phyloP scores from a whole-genome alignment of 1,284 basidiomycete genomes.

The Laetiporus sulphureus region DNA sequence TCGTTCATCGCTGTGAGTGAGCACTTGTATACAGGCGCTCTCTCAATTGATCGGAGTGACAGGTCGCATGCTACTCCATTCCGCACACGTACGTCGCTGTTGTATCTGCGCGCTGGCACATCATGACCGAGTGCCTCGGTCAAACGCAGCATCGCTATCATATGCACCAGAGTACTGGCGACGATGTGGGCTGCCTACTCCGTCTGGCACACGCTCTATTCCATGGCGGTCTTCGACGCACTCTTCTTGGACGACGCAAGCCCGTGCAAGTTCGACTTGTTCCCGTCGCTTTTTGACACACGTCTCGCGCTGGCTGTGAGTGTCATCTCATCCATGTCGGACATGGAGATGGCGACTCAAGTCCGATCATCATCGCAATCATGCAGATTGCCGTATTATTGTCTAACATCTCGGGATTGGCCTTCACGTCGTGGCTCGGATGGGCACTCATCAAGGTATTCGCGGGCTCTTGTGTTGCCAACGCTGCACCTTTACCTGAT shows the following conservation, averaged over 20 bases:
- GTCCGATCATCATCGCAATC: too few relatives aligned
- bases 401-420: background rate
- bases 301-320: background rate
- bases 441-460: background rate
- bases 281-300: background rate
- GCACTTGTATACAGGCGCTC: too few relatives aligned
- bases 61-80: background rate
- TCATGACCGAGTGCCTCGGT: too few relatives aligned
- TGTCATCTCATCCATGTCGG: background rate
- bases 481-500: background rate
- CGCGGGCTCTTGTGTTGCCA: too few relatives aligned
- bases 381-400: background rate
- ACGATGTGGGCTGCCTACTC: background rate
- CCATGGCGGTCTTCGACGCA: background rate
- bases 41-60: too few relatives aligned
- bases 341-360: too few relatives aligned
- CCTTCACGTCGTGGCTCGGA: background rate
- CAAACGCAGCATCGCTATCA: background rate
- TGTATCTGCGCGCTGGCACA: too few relatives aligned
- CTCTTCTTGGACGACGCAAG: background rate
- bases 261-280: background rate
- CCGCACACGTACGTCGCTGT: background rate
- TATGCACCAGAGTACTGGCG: background rate
- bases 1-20: background rate
- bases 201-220: background rate